A percentile compares a stretch with the other conserved stretches of the same genome.
Evolutionary conservation across 257 asterid genomes (phyloP).

Genomic region (Buddleja alternifolia): DNA sequence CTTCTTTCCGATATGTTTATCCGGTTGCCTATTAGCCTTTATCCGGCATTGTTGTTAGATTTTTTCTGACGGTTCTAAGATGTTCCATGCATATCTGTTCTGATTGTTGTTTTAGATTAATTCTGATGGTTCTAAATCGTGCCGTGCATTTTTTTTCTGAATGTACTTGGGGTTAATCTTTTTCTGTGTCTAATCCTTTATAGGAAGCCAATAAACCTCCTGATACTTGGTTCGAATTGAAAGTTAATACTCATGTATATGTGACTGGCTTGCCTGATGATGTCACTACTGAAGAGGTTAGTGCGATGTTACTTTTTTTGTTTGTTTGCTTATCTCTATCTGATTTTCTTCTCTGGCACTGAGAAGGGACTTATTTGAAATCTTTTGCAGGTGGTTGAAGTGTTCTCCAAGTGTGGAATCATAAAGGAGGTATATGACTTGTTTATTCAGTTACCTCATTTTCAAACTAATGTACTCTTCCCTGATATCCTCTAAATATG

Average conservation of each 20-base stretch:
- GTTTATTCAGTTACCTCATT: neutral
- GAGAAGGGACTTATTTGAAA: constrained; percentile 38
- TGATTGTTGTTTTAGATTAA: neutral
- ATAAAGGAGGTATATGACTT: constrained; percentile 77
- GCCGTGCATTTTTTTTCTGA: neutral
- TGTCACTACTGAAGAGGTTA: constrained; percentile 86
- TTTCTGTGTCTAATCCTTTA: constrained; percentile 20
- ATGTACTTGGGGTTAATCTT: constrained; percentile 6
- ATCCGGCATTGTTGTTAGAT: neutral
- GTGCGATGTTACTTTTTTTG: constrained; percentile 29
- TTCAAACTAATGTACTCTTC: neutral
- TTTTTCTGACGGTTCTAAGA: neutral
- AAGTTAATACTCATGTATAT: constrained; percentile 96
- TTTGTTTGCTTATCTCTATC: constrained; percentile 12
- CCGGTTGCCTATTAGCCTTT: constrained; percentile 12
- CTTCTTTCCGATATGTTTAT: constrained; percentile 16
- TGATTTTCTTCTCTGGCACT: constrained; percentile 14
- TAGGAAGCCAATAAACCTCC: constrained; percentile 98
- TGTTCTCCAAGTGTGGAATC: constrained; percentile 90
- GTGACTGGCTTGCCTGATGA: constrained; percentile 95
- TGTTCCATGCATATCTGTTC: too few species aligned
- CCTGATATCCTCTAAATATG: constrained; percentile 16
- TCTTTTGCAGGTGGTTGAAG: constrained; percentile 76
- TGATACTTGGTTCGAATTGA: constrained; percentile 93
- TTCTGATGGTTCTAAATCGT: neutral